These are phyloP conservation scores for Mycena filopes DNA, from an alignment of 768 basidiomycete species.

Conservation along the genomic window DNA sequence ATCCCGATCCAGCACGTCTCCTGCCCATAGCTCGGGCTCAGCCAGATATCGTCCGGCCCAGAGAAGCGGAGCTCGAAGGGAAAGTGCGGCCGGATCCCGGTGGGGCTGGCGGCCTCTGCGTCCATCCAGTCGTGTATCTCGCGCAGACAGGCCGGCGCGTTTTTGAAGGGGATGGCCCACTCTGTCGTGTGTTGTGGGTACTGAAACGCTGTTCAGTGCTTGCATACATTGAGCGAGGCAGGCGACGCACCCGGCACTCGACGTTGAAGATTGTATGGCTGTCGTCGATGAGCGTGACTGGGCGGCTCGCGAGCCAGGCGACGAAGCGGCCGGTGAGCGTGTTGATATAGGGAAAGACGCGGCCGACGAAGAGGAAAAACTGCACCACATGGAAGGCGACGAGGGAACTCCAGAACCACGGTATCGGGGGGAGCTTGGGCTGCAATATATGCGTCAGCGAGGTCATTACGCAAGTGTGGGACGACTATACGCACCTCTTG, in stretches of 20 bases:
- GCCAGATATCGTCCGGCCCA: conserved; percentile 90
- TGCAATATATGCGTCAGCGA: conserved; percentile 38
- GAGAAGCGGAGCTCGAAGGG: conserved; percentile 94
- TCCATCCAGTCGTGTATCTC: conserved; percentile 82
- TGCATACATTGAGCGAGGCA: too few species aligned
- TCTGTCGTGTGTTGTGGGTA: conserved; percentile 95
- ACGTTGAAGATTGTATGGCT: conserved; percentile 91
- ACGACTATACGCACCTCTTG: conserved; percentile 62
- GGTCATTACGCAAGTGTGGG: conserved; percentile 16
- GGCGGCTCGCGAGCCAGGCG: conserved; percentile 72
- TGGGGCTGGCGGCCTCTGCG: conserved; percentile 69
- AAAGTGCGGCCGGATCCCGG: conserved; percentile 89
- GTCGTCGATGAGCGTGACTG: conserved; percentile 75
- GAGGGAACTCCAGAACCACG: conserved; percentile 78
- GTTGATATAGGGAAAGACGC: conserved; percentile 53
- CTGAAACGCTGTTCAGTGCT: too few species aligned
- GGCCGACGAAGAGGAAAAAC: conserved; percentile 81
- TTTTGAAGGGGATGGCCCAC: conserved; percentile 86
- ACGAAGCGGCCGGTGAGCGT: conserved; percentile 70
- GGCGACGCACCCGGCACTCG: conserved; percentile 82
- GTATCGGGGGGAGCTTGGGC: conserved; percentile 62
- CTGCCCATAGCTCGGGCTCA: conserved; percentile 86
- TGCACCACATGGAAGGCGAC: conserved; percentile 89
- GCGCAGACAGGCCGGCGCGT: conserved; percentile 72
- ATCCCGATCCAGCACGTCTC: conserved; percentile 94